phyloP scores from a whole-genome alignment of 2,329 filamentous ascomycete species.

The Zymoseptoria tritici region DNA sequence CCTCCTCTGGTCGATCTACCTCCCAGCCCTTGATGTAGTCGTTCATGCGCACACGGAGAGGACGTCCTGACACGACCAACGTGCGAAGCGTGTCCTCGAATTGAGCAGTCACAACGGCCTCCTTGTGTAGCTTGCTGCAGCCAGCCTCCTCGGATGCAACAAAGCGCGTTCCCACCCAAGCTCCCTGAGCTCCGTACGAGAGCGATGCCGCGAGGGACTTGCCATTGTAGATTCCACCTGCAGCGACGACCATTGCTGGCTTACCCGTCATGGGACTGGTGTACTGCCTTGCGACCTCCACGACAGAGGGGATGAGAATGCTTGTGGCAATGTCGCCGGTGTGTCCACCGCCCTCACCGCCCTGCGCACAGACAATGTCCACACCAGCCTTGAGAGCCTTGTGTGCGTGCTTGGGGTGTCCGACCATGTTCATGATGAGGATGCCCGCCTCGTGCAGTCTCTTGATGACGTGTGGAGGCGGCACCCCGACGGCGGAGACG shows the following conservation, averaged over 20 bases:
- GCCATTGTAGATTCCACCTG: slow-evolving; percentile 80
- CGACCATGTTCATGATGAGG: slow-evolving; percentile 95
- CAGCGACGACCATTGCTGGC: slow-evolving; percentile 74
- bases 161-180: slow-evolving; percentile 93
- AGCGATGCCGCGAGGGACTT: slow-evolving; percentile 70
- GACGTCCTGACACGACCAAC: slow-evolving; percentile 72
- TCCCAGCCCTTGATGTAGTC: slow-evolving; percentile 82
- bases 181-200: slow-evolving; percentile 80
- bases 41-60: slow-evolving; percentile 72
- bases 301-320: slow-evolving; percentile 80
- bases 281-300: slow-evolving; percentile 71
- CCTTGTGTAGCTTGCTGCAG: slow-evolving; percentile 74
- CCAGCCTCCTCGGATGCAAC: slow-evolving; percentile 76
- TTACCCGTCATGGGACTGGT: slow-evolving; percentile 62
- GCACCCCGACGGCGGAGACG: slow-evolving; percentile 81
- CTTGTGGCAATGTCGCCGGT: slow-evolving; percentile 80
- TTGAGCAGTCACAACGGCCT: slow-evolving; percentile 68
- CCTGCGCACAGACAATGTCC: slow-evolving; percentile 87
- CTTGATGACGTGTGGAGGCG: slow-evolving; percentile 65
- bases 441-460: slow-evolving; percentile 72
- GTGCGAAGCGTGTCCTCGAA: slow-evolving; percentile 78
- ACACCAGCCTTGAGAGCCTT: slow-evolving; percentile 83
- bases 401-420: slow-evolving; percentile 80
- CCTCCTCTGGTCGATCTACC: slow-evolving; percentile 57
- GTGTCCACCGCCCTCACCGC: slow-evolving; percentile 87